Percentiles rank a stretch among this genome's conserved stretches.
Conservation (phyloP, 2,329 filamentous ascomycete species). For the Cladosporium halotolerans region DNA sequence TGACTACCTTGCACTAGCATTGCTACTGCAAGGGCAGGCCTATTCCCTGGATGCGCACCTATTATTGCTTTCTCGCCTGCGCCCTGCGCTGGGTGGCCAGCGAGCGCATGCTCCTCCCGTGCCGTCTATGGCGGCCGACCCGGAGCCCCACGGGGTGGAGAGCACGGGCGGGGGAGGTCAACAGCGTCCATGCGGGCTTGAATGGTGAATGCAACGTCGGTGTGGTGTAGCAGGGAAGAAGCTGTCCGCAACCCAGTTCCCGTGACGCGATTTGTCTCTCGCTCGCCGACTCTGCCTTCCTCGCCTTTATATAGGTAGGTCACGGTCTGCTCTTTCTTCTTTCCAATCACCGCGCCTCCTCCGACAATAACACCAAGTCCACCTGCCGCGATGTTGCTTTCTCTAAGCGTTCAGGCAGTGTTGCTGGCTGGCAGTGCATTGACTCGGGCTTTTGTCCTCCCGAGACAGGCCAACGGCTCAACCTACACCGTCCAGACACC, state of each 20-base stretch:
- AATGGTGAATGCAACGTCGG: conserved; percentile 1
- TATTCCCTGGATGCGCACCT: not conserved
- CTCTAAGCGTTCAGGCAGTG: not conserved
- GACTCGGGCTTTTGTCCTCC: conserved; percentile 1
- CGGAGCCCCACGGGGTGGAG: conserved; percentile 1
- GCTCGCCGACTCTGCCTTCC: not conserved
- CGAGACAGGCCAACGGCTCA: conserved; percentile 11
- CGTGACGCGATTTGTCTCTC: not conserved
- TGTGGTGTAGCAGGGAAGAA: not conserved
- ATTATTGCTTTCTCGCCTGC: not conserved
- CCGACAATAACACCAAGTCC: too few relatives aligned
- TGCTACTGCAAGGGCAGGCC: not conserved
- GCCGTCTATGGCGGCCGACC: not conserved
- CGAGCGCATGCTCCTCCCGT: not conserved
- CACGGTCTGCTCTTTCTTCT: not conserved
- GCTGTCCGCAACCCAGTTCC: too few relatives aligned
- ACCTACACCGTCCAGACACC: conserved; percentile 10
- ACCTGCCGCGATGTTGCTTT: not conserved
- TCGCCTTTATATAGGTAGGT: not conserved
- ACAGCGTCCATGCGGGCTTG: conserved; percentile 4
- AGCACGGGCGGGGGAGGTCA: conserved; percentile 2
- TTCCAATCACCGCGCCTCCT: not conserved
- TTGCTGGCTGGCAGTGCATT: not conserved
- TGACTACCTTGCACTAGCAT: not conserved
- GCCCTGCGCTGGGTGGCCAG: not conserved